A percentile compares a stretch with the other conserved stretches of the same genome.
These are phyloP conservation scores for Neonectria magnoliae DNA, from an alignment of 2,329 filamentous ascomycete genomes.

Conservation along the genomic window DNA sequence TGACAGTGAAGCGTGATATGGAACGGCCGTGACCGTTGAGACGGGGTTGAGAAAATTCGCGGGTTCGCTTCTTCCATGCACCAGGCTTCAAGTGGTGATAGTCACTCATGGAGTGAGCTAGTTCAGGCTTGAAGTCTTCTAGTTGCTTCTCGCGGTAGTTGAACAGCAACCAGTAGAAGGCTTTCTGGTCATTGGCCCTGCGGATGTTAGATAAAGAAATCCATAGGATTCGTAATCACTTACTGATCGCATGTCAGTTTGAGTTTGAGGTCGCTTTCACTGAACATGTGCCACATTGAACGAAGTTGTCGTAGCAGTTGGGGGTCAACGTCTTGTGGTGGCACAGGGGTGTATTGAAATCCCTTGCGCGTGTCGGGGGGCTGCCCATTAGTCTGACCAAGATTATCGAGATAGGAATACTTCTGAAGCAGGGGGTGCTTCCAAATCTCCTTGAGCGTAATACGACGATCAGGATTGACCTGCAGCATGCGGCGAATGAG, in stretches of 20 bases:
- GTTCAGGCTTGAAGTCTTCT: slow-evolving; percentile 84
- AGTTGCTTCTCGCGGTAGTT: slow-evolving; percentile 86
- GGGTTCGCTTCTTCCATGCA: slow-evolving; percentile 68
- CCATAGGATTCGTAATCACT: slow-evolving; percentile 45
- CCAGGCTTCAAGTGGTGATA: slow-evolving; percentile 80
- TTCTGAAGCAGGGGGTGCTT: slow-evolving; percentile 85
- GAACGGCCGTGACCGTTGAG: slow-evolving; percentile 61
- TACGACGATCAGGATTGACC: slow-evolving; percentile 79
- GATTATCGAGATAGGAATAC: slow-evolving; percentile 79
- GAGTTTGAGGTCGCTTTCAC: slow-evolving; percentile 74
- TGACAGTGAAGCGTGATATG: slow-evolving; percentile 71
- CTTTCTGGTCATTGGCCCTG: slow-evolving; percentile 88
- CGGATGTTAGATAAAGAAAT: slow-evolving; percentile 36
- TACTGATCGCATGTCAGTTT: slow-evolving; percentile 74
- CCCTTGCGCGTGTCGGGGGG: slow-evolving; percentile 69
- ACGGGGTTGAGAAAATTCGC: slow-evolving; percentile 63
- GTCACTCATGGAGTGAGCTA: slow-evolving; percentile 89
- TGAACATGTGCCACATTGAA: slow-evolving; percentile 90
- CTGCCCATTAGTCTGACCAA: slow-evolving; percentile 64
- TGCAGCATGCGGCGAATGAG: slow-evolving; percentile 84
- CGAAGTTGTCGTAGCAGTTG: slow-evolving; percentile 87
- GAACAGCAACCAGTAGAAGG: slow-evolving; percentile 87
- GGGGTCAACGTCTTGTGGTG: slow-evolving; percentile 75
- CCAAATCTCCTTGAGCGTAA: slow-evolving; percentile 85
- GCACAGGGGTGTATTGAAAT: slow-evolving; percentile 66